Percentiles rank a stretch among this genome's conserved stretches.
These are phyloP conservation scores for Botrytis fragariae DNA, from an alignment of 2,329 filamentous ascomycete species.

Conservation along the genomic window DNA sequence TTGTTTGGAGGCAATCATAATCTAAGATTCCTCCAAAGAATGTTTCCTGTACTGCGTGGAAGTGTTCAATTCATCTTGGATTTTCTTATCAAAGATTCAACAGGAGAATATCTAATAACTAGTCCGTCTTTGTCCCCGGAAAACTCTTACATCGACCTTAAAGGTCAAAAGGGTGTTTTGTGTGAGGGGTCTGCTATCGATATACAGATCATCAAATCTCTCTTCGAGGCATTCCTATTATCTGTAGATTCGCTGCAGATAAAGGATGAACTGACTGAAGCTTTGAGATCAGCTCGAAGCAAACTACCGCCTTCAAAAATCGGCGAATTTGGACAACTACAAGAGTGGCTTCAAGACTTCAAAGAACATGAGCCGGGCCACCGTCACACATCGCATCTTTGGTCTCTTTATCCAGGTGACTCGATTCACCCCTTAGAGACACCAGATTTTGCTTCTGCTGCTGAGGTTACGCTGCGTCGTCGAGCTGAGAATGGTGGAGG, in stretches of 20 bases:
- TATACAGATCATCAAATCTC: conserved; percentile 43
- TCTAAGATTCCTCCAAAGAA: conserved; percentile 33
- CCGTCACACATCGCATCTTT: conserved; percentile 47
- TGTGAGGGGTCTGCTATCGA: conserved; percentile 49
- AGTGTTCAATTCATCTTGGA: conserved; percentile 39
- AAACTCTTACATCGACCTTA: conserved; percentile 36
- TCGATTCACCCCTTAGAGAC: conserved; percentile 41
- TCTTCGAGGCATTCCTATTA: conserved; percentile 39
- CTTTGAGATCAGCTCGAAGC: neutral
- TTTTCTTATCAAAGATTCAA: conserved; percentile 37
- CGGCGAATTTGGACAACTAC: conserved; percentile 40
- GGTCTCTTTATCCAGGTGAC: conserved; percentile 44
- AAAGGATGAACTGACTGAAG: neutral
- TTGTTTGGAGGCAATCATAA: conserved; percentile 37
- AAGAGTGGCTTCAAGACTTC: conserved; percentile 44
- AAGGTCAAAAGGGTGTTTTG: conserved; percentile 36
- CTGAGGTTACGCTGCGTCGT: conserved; percentile 36
- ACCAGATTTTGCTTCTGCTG: conserved; percentile 34
- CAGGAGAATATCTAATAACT: conserved; percentile 38
- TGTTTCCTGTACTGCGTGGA: conserved; percentile 37
- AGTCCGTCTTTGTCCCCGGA: conserved; percentile 43
- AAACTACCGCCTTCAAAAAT: conserved; percentile 27
- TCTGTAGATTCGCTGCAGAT: conserved; percentile 9
- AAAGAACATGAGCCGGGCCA: conserved; percentile 44
- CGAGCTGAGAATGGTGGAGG: conserved; percentile 44